These are phyloP conservation scores for Aspergillus versicolor DNA, from an alignment of 2,329 filamentous ascomycete species.

Conservation along the genomic window DNA sequence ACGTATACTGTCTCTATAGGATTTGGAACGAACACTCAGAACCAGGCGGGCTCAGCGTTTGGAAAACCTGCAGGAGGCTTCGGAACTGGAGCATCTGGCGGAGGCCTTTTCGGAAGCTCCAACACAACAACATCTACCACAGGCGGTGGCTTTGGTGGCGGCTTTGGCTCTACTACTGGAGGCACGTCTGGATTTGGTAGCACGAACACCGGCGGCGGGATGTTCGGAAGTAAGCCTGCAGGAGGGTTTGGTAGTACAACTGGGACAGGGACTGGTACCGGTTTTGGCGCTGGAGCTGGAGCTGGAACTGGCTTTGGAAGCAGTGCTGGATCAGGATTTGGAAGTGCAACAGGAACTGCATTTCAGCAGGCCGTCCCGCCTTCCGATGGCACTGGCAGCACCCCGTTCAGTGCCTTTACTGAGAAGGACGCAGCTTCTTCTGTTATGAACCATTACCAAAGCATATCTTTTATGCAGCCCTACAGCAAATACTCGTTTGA, in stretches of 20 bases:
- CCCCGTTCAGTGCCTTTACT: conserved; percentile 45
- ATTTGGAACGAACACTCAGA: conserved; percentile 37
- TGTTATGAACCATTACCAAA: conserved; percentile 48
- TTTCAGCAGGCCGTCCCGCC: conserved; percentile 41
- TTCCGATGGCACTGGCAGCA: conserved; percentile 46
- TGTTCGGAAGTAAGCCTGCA: conserved; percentile 23
- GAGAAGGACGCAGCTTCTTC: conserved; percentile 46
- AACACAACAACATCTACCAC: conserved; percentile 10
- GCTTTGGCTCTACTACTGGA: conserved; percentile 27
- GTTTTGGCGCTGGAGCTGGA: neutral
- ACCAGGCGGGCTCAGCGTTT: conserved; percentile 36
- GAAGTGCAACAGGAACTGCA: conserved; percentile 42
- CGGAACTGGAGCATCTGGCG: conserved; percentile 32
- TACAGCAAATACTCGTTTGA: conserved; percentile 85
- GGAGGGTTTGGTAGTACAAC: conserved; percentile 20
- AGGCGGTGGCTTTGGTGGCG: conserved; percentile 20
- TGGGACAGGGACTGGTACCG: conserved; percentile 4
- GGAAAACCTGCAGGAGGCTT: conserved; percentile 32
- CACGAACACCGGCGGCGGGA: conserved; percentile 31
- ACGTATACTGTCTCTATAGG: conserved; percentile 27
- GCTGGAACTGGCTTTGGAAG: conserved; percentile 25
- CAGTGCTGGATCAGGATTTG: conserved; percentile 32
- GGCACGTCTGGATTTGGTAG: conserved; percentile 29
- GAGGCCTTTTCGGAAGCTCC: conserved; percentile 34
- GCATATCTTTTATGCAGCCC: conserved; percentile 48